These are phyloP conservation scores for Mycena olivaceomarginata DNA, from an alignment of 768 basidiomycete genomes.

Conservation along the genomic window DNA sequence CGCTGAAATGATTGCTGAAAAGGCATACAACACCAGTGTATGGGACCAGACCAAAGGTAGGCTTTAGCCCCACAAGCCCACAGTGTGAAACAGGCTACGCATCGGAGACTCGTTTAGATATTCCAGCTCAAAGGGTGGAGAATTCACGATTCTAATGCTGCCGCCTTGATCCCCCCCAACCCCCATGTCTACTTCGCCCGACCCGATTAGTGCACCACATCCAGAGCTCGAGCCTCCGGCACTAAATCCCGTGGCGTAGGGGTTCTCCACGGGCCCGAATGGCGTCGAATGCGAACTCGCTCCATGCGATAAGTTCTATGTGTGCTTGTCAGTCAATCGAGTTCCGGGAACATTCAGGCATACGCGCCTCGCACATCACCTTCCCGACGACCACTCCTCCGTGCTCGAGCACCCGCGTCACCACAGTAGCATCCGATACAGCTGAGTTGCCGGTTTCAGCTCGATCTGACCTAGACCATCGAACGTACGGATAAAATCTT, in stretches of 20 bases:
- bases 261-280: conserved; percentile 64
- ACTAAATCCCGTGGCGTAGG: conserved; percentile 63
- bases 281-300: conserved; percentile 59
- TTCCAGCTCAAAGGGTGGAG: background rate
- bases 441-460: conserved; percentile 38
- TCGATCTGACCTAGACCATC: background rate
- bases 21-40: conserved; percentile 41
- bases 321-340: background rate
- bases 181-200: conserved; percentile 63
- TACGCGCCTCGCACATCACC: conserved; percentile 59
- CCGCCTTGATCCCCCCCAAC: conserved; percentile 70
- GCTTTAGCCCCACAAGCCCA: conserved; percentile 41
- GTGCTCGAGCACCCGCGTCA: conserved; percentile 63
- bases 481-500: conserved; percentile 48
- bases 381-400: conserved; percentile 63
- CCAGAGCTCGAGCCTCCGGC: conserved; percentile 67
- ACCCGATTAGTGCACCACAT: conserved; percentile 62
- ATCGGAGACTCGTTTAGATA: background rate
- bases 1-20: background rate
- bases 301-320: conserved; percentile 57
- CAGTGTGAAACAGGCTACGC: conserved; percentile 34
- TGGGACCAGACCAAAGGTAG: conserved; percentile 40
- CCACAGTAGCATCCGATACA: conserved; percentile 64
- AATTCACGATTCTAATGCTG: conserved; percentile 33
- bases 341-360: background rate